Base-by-base conservation (phyloP, 1,284 basidiomycete genomes). In the Neolentinus lepideus region DNA sequence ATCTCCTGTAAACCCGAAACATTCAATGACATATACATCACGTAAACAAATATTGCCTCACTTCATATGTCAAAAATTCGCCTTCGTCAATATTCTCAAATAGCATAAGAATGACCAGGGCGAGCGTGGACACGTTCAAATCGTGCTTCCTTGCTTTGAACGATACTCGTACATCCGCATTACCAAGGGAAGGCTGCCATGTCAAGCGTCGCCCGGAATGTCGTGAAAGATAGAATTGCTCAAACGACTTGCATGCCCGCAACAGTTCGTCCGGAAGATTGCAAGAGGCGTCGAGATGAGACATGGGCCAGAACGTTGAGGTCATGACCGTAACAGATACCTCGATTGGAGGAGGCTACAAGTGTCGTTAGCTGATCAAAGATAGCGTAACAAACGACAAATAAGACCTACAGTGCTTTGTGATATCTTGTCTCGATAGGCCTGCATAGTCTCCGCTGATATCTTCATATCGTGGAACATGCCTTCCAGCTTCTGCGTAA, bases 381-480 rank as follows among this genome's bases (percentile, higher is more conserved):
- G 22, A n/a, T 36, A 43, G n/a, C n/a, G n/a, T n/a, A 36, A 27
- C 8, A 22, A 45, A 12, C 45, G 3, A 25, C n/a, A 26, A 56
- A 19, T 38, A 54, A 45, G 16, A 33, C 12, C 10, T 3, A 50
- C 47, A 14, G 47, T n/a, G 22, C 24, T 50, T 74, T 71, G 25
- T 88, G 65, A 63, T 88, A 76, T 22, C 75, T 75, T 54, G 24
- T 50, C 47, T 50, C 79, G 79, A 70, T 94, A 99, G 3, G 80
- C 81, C 53, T 81, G 76, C 77, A 90, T 92, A 8, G 85, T 87
- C 56, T 99, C 97, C 25, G 78, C 74, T 19, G 92, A 96, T 36
- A 97, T 71, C 64, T 88, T 92, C 85, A 99, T 96, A 68, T 99
- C 97, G 63, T 95, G 85, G 78, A 99, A 96, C 97, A 99, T 99